Evolutionary conservation across 805 yeast genomes (phyloP).

Genomic region (Yamadazyma nakazawae): DNA sequence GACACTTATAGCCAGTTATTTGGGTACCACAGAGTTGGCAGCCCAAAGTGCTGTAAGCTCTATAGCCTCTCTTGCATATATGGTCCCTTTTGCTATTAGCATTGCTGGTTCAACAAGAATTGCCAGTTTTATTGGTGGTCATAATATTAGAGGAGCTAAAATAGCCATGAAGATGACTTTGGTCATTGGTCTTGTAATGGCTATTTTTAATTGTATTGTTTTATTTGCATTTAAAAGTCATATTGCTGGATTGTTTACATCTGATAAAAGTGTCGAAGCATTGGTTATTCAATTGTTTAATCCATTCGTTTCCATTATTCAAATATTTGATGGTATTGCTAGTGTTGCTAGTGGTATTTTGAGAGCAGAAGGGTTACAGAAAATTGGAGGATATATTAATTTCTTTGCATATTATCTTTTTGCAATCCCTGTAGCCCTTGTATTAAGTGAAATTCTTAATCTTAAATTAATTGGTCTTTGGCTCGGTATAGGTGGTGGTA

Average conservation of each 20-base stretch:
- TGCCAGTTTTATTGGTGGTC: slow-evolving; percentile 45
- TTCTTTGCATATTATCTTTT: slow-evolving; percentile 66
- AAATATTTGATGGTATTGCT: slow-evolving; percentile 66
- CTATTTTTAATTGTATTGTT: slow-evolving; percentile 39
- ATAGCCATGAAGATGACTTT: slow-evolving; percentile 33
- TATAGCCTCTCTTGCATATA: slow-evolving; percentile 42
- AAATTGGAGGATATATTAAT: slow-evolving; percentile 67
- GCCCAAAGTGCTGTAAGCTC: slow-evolving; percentile 52
- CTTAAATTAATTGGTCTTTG: slow-evolving; percentile 63
- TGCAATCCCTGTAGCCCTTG: slow-evolving; percentile 65
- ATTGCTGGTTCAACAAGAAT: slow-evolving; percentile 44
- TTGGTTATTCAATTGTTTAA: slow-evolving; percentile 50
- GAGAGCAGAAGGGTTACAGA: slow-evolving; percentile 75
- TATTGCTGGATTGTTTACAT: slow-evolving; percentile 59
- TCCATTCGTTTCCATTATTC: slow-evolving; percentile 64
- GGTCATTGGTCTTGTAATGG: slow-evolving; percentile 26
- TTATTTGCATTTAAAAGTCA: slow-evolving; percentile 45
- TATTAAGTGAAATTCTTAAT: slow-evolving; percentile 46
- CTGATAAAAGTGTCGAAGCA: slow-evolving; percentile 54
- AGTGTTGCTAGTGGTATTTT: slow-evolving; percentile 70
- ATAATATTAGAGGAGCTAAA: slow-evolving; percentile 35
- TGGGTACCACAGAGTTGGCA: slow-evolving; percentile 49
- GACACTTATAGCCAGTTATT: slow-evolving; percentile 44
- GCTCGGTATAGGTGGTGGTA: slow-evolving; percentile 69
- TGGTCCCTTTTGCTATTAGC: slow-evolving; percentile 46